Conservation (phyloP, 345 rosid genomes). For the Capsella bursapastoris region DNA sequence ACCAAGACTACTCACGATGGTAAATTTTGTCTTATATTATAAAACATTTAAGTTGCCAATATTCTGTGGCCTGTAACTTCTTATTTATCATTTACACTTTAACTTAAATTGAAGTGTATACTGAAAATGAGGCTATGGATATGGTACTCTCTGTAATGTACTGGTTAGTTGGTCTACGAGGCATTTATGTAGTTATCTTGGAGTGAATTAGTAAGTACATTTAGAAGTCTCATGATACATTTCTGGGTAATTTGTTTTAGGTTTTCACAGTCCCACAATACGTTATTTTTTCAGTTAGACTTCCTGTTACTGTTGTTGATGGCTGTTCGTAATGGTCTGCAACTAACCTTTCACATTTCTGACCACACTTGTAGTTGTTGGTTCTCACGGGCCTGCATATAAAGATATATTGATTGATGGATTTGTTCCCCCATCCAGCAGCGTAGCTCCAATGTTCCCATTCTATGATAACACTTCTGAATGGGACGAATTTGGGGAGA, state of each 20-base stretch:
- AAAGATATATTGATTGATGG: constrained; percentile 90
- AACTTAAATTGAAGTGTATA: constrained; percentile 13
- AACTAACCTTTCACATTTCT: constrained; percentile 31
- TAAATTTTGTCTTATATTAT: constrained; percentile 36
- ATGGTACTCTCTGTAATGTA: constrained; percentile 27
- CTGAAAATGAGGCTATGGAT: constrained; percentile 9
- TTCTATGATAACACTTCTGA: constrained; percentile 76
- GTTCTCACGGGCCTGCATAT: constrained; percentile 64
- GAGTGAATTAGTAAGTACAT: constrained; percentile 8
- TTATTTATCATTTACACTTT: constrained; percentile 2
- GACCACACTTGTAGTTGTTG: constrained; percentile 50
- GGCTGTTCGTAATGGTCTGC: constrained; percentile 24
- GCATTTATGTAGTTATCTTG: constrained; percentile 3
- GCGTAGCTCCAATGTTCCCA: constrained; percentile 95
- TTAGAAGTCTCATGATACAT: constrained; percentile 26
- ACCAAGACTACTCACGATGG: constrained; percentile 68
- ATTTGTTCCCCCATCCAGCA: constrained; percentile 80
- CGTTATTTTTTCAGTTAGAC: constrained; percentile 14
- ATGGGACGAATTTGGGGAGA: constrained; percentile 99
- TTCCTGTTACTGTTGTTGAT: background rate
- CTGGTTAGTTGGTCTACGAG: constrained; percentile 27
- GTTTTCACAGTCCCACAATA: constrained; percentile 20
- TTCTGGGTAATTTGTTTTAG: background rate
- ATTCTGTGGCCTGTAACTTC: background rate
- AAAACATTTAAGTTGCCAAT: constrained; percentile 9